Percentiles rank a stretch among this genome's conserved stretches.
Conservation (phyloP, 305 asterid genomes). For the Solanum hybrid region DNA sequence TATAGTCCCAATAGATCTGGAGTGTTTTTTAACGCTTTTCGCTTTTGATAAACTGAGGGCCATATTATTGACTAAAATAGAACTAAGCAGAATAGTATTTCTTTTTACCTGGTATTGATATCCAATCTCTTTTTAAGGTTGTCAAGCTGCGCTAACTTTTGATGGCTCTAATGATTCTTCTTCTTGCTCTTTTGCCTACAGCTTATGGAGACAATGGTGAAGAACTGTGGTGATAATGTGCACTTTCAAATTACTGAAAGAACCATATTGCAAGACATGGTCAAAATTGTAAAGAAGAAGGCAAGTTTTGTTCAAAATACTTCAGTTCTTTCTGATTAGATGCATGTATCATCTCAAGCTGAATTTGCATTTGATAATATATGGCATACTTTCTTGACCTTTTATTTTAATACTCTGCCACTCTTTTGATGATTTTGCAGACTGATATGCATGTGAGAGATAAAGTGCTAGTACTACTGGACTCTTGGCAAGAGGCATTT, state of each 20-base stretch:
- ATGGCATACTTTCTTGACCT: background rate
- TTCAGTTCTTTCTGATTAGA: background rate
- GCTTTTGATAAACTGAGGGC: background rate
- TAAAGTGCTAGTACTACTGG: conserved; percentile 56
- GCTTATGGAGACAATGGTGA: conserved; percentile 97
- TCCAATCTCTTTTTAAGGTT: background rate
- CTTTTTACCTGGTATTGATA: background rate
- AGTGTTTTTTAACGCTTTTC: background rate
- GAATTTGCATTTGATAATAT: background rate
- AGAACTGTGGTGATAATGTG: conserved; percentile 90
- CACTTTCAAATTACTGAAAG: conserved; percentile 91
- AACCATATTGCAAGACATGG: conserved; percentile 77
- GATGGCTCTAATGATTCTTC: background rate
- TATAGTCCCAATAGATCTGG: background rate
- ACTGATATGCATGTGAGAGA: conserved; percentile 81
- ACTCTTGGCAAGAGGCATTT: conserved; percentile 92
- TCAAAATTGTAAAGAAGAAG: conserved; percentile 80
- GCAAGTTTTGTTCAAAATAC: conserved; percentile 25
- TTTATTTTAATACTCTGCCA: background rate
- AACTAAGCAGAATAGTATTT: background rate
- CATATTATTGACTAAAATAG: background rate
- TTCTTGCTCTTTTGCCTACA: conserved; percentile 3
- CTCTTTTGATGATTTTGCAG: conserved; percentile 34
- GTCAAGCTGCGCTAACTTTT: background rate
- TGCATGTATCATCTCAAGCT: background rate